Conservation (phyloP, 805 yeast species). For the Suhomyces sp. region DNA sequence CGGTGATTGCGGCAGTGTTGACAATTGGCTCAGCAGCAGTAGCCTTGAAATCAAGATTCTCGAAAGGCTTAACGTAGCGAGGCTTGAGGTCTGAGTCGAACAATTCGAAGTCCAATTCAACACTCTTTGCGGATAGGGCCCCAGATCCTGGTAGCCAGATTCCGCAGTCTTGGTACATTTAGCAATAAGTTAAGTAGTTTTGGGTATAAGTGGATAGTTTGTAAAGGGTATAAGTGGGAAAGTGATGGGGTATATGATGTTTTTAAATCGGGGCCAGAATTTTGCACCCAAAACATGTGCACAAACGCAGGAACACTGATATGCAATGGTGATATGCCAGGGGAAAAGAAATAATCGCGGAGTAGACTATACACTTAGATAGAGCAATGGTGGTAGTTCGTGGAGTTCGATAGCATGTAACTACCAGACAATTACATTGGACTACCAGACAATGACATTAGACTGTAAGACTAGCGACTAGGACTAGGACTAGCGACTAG, state of each 20-base stretch:
- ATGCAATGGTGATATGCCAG: neutral
- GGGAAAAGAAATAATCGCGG: neutral
- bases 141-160: neutral
- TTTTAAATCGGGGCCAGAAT: neutral
- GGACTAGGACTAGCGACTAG: no score
- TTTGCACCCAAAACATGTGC: conserved; percentile 1
- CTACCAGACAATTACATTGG: no score
- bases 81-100: neutral
- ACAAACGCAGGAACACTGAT: neutral
- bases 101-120: neutral
- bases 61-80: neutral
- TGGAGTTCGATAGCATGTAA: no score
- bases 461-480: no score
- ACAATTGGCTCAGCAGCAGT: neutral
- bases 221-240: neutral
- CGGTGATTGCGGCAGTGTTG: neutral
- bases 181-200: neutral
- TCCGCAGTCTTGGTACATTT: neutral
- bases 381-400: no score
- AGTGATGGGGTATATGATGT: neutral
- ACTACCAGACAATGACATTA: no score
- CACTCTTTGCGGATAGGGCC: neutral
- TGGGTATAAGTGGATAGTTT: neutral
- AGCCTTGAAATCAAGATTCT: neutral
- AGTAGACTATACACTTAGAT: no score